phyloP scores from a whole-genome alignment of 2,329 filamentous ascomycete genomes.

The Penicillium occitanis region DNA sequence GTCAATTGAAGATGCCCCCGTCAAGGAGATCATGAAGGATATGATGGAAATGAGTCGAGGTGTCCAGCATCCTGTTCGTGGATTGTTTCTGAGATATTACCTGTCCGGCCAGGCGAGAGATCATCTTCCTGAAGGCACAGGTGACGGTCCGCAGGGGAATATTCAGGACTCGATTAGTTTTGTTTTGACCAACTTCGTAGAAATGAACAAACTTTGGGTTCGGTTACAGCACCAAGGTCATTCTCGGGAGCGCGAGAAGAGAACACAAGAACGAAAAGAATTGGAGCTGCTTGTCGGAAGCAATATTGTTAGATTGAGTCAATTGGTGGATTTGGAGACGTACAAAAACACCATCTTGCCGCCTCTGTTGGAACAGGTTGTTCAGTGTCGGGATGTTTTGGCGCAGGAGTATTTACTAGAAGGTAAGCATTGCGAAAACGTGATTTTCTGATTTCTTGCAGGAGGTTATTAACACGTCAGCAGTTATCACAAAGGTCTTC shows the following conservation, averaged over 20 bases:
- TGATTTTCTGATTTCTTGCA: neutral
- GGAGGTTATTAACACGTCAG: slow-evolving; percentile 25
- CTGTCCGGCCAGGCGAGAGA: slow-evolving; percentile 93
- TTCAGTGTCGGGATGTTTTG: slow-evolving; percentile 94
- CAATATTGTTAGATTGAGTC: slow-evolving; percentile 91
- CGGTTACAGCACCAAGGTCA: slow-evolving; percentile 95
- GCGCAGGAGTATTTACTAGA: slow-evolving; percentile 97
- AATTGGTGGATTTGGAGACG: slow-evolving; percentile 89
- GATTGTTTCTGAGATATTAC: slow-evolving; percentile 93
- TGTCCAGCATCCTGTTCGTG: slow-evolving; percentile 93
- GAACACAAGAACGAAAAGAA: slow-evolving; percentile 92
- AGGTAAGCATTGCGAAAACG: slow-evolving; percentile 42
- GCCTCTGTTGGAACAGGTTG: slow-evolving; percentile 90
- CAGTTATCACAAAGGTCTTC: slow-evolving; percentile 96
- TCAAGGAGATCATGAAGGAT: slow-evolving; percentile 99
- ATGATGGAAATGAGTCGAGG: slow-evolving; percentile 99
- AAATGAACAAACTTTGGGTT: slow-evolving; percentile 99
- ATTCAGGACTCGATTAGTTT: slow-evolving; percentile 98
- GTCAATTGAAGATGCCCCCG: slow-evolving; percentile 94
- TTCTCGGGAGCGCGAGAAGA: slow-evolving; percentile 87
- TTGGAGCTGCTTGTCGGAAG: slow-evolving; percentile 93
- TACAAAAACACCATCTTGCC: slow-evolving; percentile 90
- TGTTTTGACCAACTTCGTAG: slow-evolving; percentile 96
- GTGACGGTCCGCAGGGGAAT: slow-evolving; percentile 92
- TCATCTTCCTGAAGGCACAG: slow-evolving; percentile 73